Evolutionary conservation across 495 filamentous ascomycete species (phyloP).

Genomic region (Glonium stellatum): DNA sequence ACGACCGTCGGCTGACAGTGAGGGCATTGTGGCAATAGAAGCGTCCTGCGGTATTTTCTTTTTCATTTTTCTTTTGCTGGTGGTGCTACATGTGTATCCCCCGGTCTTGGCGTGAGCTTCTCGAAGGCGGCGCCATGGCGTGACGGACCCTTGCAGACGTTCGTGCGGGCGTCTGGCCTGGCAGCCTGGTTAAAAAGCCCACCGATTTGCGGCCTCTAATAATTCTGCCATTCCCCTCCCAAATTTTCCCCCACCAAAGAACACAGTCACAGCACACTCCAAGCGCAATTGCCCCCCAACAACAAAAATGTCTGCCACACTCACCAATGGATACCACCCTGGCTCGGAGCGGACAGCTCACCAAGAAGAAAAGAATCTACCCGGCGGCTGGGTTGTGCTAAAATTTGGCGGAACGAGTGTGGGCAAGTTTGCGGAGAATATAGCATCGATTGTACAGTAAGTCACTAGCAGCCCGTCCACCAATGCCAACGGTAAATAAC

Average conservation of each 20-base stretch:
- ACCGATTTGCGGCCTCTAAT: neutral
- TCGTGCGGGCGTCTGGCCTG: neutral
- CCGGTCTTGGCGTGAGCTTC: slow-evolving; percentile 1
- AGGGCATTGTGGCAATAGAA: too few species aligned
- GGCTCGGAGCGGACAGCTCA: slow-evolving; percentile 30
- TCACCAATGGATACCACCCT: slow-evolving; percentile 5
- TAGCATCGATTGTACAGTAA: slow-evolving; percentile 71
- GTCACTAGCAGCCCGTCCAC: slow-evolving; percentile 9
- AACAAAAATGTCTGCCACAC: slow-evolving; percentile 12
- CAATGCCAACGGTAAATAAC: neutral
- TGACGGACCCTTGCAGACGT: neutral
- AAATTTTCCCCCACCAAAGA: neutral
- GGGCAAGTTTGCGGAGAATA: slow-evolving; percentile 59
- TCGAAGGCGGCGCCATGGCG: slow-evolving; percentile 1
- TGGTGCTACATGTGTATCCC: neutral
- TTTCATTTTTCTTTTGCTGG: too few species aligned
- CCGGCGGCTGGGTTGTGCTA: slow-evolving; percentile 40
- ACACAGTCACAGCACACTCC: neutral
- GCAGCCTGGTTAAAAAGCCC: neutral
- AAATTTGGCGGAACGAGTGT: slow-evolving; percentile 42
- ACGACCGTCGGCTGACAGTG: too few species aligned
- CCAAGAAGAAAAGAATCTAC: slow-evolving; percentile 35
- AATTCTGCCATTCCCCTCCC: neutral
- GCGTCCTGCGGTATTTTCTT: too few species aligned
- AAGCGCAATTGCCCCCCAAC: neutral